Percentiles rank a stretch among this genome's conserved stretches.
Conservation (phyloP, 129 eudicot species). For the Helichrysum umbraculigerum region DNA sequence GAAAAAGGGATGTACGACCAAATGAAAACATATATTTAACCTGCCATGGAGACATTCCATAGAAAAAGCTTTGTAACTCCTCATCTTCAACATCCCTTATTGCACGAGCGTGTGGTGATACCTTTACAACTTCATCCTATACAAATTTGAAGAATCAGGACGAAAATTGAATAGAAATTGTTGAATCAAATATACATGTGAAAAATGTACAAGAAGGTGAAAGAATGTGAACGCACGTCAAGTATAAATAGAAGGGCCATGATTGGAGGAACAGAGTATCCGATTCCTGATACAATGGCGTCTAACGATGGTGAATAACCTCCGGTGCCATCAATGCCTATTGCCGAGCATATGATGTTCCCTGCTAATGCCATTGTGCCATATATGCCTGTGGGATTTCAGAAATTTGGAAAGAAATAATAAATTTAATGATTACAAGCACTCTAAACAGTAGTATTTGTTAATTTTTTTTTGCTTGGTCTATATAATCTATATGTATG, state of each 20-base stretch:
- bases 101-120: slow-evolving; percentile 98
- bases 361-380: slow-evolving; percentile 94
- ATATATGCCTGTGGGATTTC: slow-evolving; percentile 58
- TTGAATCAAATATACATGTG: background rate
- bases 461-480: background rate
- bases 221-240: slow-evolving; percentile 53
- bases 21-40: slow-evolving; percentile 30
- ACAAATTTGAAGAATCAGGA: background rate
- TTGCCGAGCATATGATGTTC: slow-evolving; percentile 59
- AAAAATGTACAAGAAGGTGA: background rate
- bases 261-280: slow-evolving; percentile 94
- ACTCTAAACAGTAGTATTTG: background rate
- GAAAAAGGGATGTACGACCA: background rate
- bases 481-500: background rate
- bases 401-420: background rate
- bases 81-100: slow-evolving; percentile 97
- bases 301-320: slow-evolving; percentile 71
- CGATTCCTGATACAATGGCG: slow-evolving; percentile 87
- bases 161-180: slow-evolving; percentile 1
- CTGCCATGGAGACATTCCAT: slow-evolving; percentile 99
- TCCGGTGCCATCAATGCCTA: slow-evolving; percentile 75
- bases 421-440: too few relatives aligned
- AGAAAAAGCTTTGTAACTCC: slow-evolving; percentile 90
- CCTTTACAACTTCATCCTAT: slow-evolving; percentile 92
- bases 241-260: slow-evolving; percentile 96